Percentiles rank a stretch among this genome's conserved stretches.
Conservation (phyloP, 2,329 filamentous ascomycete genomes). For the Alternaria sp. region DNA sequence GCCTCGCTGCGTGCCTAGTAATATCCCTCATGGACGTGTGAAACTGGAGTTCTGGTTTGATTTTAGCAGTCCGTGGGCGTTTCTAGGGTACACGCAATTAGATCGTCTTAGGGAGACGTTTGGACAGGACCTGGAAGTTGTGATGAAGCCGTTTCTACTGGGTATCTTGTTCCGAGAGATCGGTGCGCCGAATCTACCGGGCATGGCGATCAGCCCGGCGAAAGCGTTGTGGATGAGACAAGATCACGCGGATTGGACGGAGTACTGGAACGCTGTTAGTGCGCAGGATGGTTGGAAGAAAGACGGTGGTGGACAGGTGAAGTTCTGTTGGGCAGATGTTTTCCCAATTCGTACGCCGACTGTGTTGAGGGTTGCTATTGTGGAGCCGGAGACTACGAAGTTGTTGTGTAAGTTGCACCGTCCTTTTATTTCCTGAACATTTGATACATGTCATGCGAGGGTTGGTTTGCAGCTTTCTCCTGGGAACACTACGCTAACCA, state of each 20-base stretch:
- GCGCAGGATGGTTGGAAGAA: slow-evolving; percentile 29
- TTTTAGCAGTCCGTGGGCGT: slow-evolving; percentile 49
- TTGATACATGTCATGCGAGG: rapidly evolving
- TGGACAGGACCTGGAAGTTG: slow-evolving; percentile 35
- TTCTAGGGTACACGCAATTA: slow-evolving; percentile 47
- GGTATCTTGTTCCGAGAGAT: slow-evolving; percentile 50
- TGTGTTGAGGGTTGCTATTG: slow-evolving; percentile 43
- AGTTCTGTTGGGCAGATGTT: slow-evolving; percentile 42
- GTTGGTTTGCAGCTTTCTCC: too few species aligned
- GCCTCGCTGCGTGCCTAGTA: slow-evolving; percentile 32
- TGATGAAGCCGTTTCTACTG: slow-evolving; percentile 46
- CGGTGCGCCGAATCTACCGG: slow-evolving; percentile 46
- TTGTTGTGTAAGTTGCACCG: slow-evolving; percentile 34
- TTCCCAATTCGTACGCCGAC: slow-evolving; percentile 50
- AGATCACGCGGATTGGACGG: slow-evolving; percentile 46
- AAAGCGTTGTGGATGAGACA: slow-evolving; percentile 42
- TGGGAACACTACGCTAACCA: slow-evolving; percentile 16
- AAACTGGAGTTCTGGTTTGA: slow-evolving; percentile 49
- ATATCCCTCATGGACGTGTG: slow-evolving; percentile 12
- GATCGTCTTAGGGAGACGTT: slow-evolving; percentile 40
- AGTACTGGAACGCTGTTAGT: slow-evolving; percentile 47
- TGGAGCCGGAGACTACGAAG: slow-evolving; percentile 32
- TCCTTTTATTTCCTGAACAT: neutral
- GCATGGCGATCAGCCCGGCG: slow-evolving; percentile 31
- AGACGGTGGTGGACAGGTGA: slow-evolving; percentile 31